Evolutionary conservation across 2,329 filamentous ascomycete species (phyloP), one percentile per base, ranked within the genome.

Genomic region (Trichoderma lentiforme): DNA sequence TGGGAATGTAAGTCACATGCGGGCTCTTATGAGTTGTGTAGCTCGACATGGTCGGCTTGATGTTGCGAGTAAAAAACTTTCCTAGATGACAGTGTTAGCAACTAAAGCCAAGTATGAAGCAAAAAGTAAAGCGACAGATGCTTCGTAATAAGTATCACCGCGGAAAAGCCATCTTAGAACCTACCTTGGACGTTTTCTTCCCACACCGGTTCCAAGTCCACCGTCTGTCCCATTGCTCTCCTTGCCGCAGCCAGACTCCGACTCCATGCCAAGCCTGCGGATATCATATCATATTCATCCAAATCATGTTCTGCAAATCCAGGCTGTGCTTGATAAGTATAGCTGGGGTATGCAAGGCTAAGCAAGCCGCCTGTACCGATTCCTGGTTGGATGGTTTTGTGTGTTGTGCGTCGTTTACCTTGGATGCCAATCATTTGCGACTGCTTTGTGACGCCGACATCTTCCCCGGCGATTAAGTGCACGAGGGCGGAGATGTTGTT

Each of bases 251-350:
- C 83, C 71, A 95, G 77, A 43, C 88, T 90, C 8, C 92, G 85
- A n/a, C 86, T 88, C 86, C 90, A 94, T 0, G 92, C 91, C 24
- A 94, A 77, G n/a, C 87, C 86, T 2, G 91, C 88, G 0, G 87
- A 86, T 3, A 92, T 83, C 11, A 86, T 83, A 74, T 93, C 87
- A 75, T 89, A 94, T 74, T 91, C 88, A 3, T 92, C 89, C 36
- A 92, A 79, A 71, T 93, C 89, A 24, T 86, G 85, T 80, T 94
- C 92, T 0, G 92, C 92, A 74, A 95, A 94, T 0, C 92, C 92
- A 0, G 88, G 82, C 65, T 88, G 82, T 81, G 87, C 82, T 9
- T 81, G 73, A 64, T 85, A 85, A 0, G 80, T 78, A 57, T 84
- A 85, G 21, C 80, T 79, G 0, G 80, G 80, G 57, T 83, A 85